phyloP scores from a whole-genome alignment of 2,329 filamentous ascomycete genomes.

The Cladophialophora chaetospira region DNA sequence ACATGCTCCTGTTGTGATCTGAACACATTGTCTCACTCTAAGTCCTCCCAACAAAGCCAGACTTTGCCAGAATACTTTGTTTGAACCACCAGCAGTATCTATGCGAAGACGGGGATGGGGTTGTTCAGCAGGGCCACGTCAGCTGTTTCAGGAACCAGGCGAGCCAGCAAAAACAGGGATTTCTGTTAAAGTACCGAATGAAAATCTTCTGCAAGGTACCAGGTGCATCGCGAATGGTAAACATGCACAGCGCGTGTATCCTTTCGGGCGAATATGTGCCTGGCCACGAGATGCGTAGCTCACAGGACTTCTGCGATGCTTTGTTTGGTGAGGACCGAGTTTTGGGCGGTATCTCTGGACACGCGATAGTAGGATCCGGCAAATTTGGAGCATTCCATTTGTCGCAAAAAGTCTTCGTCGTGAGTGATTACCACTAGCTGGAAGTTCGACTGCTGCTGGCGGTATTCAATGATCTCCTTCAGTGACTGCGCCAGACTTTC shows the following conservation, averaged over 20 bases:
- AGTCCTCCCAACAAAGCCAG: constrained; percentile 7
- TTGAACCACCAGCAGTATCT: too few relatives aligned
- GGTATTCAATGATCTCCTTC: constrained; percentile 80
- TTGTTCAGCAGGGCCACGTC: not conserved
- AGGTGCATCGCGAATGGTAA: constrained; percentile 11
- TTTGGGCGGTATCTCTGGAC: constrained; percentile 77
- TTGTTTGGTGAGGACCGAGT: constrained; percentile 77
- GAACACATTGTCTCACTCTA: not conserved
- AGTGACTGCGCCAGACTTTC: constrained; percentile 80
- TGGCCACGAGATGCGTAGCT: constrained; percentile 4
- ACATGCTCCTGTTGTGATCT: not conserved
- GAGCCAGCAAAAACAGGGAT: not conserved
- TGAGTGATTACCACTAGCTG: constrained; percentile 98
- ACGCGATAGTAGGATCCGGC: constrained; percentile 91
- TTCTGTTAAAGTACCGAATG: too few relatives aligned
- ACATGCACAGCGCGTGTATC: constrained; percentile 4
- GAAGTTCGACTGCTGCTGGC: constrained; percentile 88
- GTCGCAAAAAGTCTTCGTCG: constrained; percentile 90
- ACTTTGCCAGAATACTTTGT: too few relatives aligned
- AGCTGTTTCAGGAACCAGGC: constrained; percentile 7
- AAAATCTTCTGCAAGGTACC: constrained; percentile 15
- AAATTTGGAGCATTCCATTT: constrained; percentile 94
- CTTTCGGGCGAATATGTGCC: not conserved
- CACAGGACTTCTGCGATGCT: constrained; percentile 53
- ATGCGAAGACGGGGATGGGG: too few relatives aligned